These are phyloP conservation scores for Monosporascus sp. DNA, from an alignment of 2,329 filamentous ascomycete genomes.

Conservation along the genomic window DNA sequence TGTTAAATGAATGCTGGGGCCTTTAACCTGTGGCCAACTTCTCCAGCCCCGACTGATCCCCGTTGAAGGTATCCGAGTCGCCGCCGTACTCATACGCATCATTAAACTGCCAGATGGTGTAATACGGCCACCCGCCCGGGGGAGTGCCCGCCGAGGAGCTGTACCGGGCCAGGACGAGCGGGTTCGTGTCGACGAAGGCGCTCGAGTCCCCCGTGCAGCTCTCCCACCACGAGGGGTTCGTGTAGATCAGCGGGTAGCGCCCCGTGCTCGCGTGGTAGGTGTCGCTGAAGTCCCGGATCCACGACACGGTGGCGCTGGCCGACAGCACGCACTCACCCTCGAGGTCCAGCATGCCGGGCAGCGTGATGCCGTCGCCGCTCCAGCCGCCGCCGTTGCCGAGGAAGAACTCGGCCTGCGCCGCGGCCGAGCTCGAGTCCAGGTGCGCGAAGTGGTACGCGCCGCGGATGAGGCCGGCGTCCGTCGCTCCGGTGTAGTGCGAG, in stretches of 20 bases:
- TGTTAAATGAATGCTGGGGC: too few species aligned
- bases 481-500: conserved; percentile 44
- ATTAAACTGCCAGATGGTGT: conserved; percentile 52
- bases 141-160: conserved; percentile 35
- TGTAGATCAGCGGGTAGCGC: conserved; percentile 49
- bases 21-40: conserved; percentile 18
- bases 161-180: conserved; percentile 44
- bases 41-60: conserved; percentile 21
- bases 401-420: conserved; percentile 47
- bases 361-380: conserved; percentile 46
- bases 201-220: conserved; percentile 45
- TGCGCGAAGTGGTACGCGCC: conserved; percentile 54
- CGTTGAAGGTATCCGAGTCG: conserved; percentile 49
- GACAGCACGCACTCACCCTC: conserved; percentile 45
- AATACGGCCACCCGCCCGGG: conserved; percentile 46
- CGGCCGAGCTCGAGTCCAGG: conserved; percentile 37
- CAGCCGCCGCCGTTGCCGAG: conserved; percentile 48
- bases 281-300: conserved; percentile 49
- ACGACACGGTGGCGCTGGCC: conserved; percentile 40
- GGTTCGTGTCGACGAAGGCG: conserved; percentile 40
- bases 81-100: conserved; percentile 45
- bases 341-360: conserved; percentile 54
- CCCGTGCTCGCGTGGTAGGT: conserved; percentile 41
- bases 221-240: conserved; percentile 48
- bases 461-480: conserved; percentile 46